Conservation (phyloP, 2,329 filamentous ascomycete genomes). For the Cladosporium colombiae region DNA sequence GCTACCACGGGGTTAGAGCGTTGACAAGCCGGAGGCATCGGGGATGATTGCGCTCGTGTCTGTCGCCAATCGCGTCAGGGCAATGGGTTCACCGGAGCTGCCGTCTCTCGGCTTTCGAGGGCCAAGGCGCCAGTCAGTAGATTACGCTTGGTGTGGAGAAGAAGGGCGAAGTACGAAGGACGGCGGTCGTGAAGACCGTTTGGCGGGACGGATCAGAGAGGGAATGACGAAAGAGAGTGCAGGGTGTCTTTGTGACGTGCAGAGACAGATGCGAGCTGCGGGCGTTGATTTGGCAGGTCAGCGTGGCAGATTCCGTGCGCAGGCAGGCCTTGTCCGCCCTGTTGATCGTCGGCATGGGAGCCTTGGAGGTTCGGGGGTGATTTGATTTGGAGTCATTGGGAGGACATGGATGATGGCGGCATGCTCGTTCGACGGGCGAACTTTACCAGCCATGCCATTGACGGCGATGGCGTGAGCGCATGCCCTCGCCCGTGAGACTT, state of each 20-base stretch:
- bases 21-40: not conserved
- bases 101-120: conserved; percentile 14
- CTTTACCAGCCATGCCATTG: not conserved
- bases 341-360: conserved; percentile 4
- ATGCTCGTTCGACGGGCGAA: not conserved
- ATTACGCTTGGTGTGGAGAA: conserved; percentile 2
- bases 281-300: conserved; percentile 2
- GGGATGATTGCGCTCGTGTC: not conserved
- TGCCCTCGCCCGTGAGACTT: not conserved
- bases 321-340: not conserved
- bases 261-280: conserved; percentile 8
- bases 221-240: conserved; percentile 5
- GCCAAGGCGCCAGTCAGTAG: conserved; percentile 6
- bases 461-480: not conserved
- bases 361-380: not conserved
- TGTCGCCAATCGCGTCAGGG: not conserved
- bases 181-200: conserved; percentile 1
- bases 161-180: not conserved
- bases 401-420: not conserved
- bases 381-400: not conserved
- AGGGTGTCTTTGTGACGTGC: not conserved
- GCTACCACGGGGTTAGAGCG: not conserved
- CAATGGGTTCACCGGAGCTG: conserved; percentile 4
- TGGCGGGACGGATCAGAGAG: not conserved
- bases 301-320: conserved; percentile 3